Evolutionary conservation across 345 rosid genomes (phyloP), one percentile per base, ranked within the genome.

Genomic region (Citrus glauca): DNA sequence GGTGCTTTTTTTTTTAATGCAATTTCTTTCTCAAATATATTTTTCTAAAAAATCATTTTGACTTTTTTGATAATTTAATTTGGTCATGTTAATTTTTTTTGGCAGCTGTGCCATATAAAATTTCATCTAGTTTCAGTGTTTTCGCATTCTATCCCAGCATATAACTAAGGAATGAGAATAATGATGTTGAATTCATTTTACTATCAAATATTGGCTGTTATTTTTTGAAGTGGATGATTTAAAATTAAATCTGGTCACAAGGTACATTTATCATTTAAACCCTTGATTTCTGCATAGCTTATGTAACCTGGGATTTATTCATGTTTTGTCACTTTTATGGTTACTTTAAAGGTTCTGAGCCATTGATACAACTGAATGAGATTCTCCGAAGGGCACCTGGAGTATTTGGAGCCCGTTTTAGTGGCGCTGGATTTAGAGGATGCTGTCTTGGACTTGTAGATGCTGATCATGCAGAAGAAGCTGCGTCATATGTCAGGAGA

Each of bases 391-490:
- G 79, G 75, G 92, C 97, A 19, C 98, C 97, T 1, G 98, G 99
- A 2, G 92, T 93, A 55, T 85, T 81, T 14, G 99, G 98, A 30
- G 91, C 95, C 1, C 90, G 99, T 33, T 93, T 93, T 84, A 92
- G 99, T 73, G 99, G 98, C 40, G 99, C 98, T 10, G 97, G 98
- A 59, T 93, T 95, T 72, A 84, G 98, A 82, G 99, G 97, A 61
- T 93, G 98, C 80, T 95, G 99, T 77, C 71, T 95, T 4, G 98
- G 95, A 60, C 82, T 93, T 48, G 97, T 91, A 32, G 93, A 87
- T 53, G 84, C 89, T 16, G 84, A 80, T 60, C 77, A 57, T 35
- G 97, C 98, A 2, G 86, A 73, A 70, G 92, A 81, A 82, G 99
- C 97, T 32, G 94, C 89, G 42, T 48, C 86, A 50, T 92, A 86